These are phyloP conservation scores for Lathyrus aphaca DNA, from an alignment of 306 rosid genomes.

Conservation along the genomic window DNA sequence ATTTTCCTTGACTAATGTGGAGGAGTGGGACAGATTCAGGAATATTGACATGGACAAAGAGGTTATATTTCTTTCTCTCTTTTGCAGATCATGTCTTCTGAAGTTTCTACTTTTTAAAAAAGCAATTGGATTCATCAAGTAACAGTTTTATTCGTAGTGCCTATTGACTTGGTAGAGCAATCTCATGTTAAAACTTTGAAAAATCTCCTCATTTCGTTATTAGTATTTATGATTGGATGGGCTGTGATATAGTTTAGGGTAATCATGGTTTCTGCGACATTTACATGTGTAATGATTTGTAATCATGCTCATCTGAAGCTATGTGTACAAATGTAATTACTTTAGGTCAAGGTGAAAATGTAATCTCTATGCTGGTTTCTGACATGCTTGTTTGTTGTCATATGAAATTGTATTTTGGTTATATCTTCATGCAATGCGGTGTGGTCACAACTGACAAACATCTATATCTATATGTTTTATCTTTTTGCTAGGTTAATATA, in stretches of 20 bases:
- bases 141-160: background rate
- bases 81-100: slow-evolving; percentile 1
- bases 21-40: slow-evolving; percentile 91
- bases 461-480: slow-evolving; percentile 30
- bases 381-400: slow-evolving; percentile 18
- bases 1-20: slow-evolving; percentile 76
- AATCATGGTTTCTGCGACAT: slow-evolving; percentile 3
- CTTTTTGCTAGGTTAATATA: slow-evolving; percentile 63
- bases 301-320: slow-evolving; percentile 3
- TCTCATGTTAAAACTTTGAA: slow-evolving; percentile 13
- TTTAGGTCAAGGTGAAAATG: slow-evolving; percentile 16
- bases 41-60: slow-evolving; percentile 97
- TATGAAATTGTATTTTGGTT: slow-evolving; percentile 20
- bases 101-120: slow-evolving; percentile 3
- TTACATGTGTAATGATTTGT: slow-evolving; percentile 1
- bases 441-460: slow-evolving; percentile 17
- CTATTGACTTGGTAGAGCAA: slow-evolving; percentile 14
- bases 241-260: slow-evolving; percentile 9
- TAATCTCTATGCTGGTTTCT: slow-evolving; percentile 20
- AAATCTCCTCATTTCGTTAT: background rate
- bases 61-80: slow-evolving; percentile 53
- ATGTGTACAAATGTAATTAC: background rate
- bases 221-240: background rate
- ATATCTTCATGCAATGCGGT: background rate
- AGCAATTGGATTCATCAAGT: slow-evolving; percentile 29